phyloP scores from a whole-genome alignment of 352 stramenopile genomes.

The Phytophthora sp. region DNA sequence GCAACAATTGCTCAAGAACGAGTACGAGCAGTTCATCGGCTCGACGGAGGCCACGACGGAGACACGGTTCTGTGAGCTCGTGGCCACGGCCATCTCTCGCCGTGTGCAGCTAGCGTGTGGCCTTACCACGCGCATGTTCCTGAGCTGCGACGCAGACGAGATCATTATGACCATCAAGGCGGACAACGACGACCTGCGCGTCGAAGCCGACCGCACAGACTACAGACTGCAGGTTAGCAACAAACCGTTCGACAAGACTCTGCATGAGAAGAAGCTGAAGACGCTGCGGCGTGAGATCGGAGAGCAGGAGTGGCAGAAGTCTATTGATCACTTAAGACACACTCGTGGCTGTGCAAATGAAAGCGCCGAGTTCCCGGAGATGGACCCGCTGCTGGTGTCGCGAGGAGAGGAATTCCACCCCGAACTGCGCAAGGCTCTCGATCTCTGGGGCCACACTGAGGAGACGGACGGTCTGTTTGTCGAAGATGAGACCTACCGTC shows the following conservation, averaged over 20 bases:
- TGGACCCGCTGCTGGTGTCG: constrained; percentile 75
- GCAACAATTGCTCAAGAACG: constrained; percentile 51
- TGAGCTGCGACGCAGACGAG: constrained; percentile 74
- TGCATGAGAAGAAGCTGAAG: constrained; percentile 65
- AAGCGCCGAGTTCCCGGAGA: constrained; percentile 57
- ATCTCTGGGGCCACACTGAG: constrained; percentile 80
- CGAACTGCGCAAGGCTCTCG: constrained; percentile 52
- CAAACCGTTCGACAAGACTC: constrained; percentile 59
- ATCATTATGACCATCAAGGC: constrained; percentile 87
- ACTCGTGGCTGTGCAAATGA: constrained; percentile 47
- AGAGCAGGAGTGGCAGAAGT: constrained; percentile 49
- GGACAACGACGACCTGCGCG: constrained; percentile 74
- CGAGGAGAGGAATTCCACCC: constrained; percentile 71
- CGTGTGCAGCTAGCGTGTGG: constrained; percentile 80
- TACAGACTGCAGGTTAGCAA: constrained; percentile 82
- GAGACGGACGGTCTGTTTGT: constrained; percentile 70
- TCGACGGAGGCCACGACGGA: constrained; percentile 54
- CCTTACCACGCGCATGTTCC: constrained; percentile 82
- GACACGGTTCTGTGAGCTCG: constrained; percentile 67
- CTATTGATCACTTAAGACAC: constrained; percentile 63
- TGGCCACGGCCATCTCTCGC: constrained; percentile 65
- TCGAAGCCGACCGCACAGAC: constrained; percentile 75
- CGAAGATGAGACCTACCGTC: constrained; percentile 50
- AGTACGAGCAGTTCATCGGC: constrained; percentile 68
- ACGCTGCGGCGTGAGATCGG: constrained; percentile 58